Evolutionary conservation across 129 eudicot species (phyloP), one percentile per base, ranked within the genome.

Genomic region (Helianthus annuus): DNA sequence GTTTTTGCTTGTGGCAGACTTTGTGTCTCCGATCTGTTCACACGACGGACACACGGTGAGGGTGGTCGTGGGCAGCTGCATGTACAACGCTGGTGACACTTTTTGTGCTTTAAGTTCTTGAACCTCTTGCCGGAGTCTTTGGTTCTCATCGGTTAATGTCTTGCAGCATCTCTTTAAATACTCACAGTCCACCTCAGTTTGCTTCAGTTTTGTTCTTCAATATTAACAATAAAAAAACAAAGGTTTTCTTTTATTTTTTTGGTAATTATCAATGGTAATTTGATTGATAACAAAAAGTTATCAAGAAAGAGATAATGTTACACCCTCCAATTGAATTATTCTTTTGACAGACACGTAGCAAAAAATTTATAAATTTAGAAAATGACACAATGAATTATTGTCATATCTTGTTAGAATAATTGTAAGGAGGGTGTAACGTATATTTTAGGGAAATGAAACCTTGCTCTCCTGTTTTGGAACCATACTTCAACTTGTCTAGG

Each of bases 401-500:
- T 32, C 36, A 32, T 32, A 32, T 32, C 36, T 32, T 32, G 36
- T 32, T 32, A 32, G 36, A 32, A 32, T 2, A 3, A 32, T 32
- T 32, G 36, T 32, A 32, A 32, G 36, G 36, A 7, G 46, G 46
- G 46, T 42, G 46, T 42, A 42, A 7, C 3, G 38, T 53, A 1
- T 38, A 52, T 7, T 42, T 42, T 42, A 42, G 46, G 46, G 48
- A 39, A 11, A 46, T 55, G 2, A 46, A 54, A 92, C 98, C 98
- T 92, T 62, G 98, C 98, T 83, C 98, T 83, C 79, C 96, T 82
- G 55, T 92, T 92, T 63, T 92, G 97, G 77, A 92, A 92, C 98
- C 98, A 92, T 45, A 89, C 98, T 80, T 92, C 98, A 73, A 92
- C 96, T 79, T 92, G 98, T 39, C 98, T 83, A 0, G 98, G 91